These are phyloP conservation scores for Butyriboletus appendiculatus DNA, from an alignment of 1,284 basidiomycete species.

Conservation along the genomic window DNA sequence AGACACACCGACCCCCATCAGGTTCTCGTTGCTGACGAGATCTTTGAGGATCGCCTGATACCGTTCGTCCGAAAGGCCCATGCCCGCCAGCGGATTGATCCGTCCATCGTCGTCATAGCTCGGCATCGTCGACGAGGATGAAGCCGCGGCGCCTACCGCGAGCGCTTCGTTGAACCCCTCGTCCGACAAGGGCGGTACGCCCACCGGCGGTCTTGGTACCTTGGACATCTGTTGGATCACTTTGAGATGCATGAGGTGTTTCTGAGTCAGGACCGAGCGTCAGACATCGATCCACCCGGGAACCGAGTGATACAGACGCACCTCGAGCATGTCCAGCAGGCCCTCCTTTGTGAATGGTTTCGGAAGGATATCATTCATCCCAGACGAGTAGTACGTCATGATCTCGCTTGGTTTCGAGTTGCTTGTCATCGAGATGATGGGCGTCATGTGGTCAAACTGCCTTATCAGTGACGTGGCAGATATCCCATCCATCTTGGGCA, in stretches of 20 bases:
- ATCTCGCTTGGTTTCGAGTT: constrained; percentile 92
- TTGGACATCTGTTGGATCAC: constrained; percentile 82
- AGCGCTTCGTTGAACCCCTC: constrained; percentile 58
- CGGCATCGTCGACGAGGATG: constrained; percentile 20
- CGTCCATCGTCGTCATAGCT: constrained; percentile 49
- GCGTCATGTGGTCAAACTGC: constrained; percentile 92
- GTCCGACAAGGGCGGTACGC: constrained; percentile 71
- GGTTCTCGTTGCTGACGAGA: constrained; percentile 59
- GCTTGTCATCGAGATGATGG: constrained; percentile 96
- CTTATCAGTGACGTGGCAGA: constrained; percentile 91
- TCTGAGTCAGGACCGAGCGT: constrained; percentile 45
- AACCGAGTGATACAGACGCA: constrained; percentile 34
- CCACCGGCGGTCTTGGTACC: constrained; percentile 65
- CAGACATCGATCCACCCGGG: neutral
- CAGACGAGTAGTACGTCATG: constrained; percentile 85
- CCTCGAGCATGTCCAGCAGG: constrained; percentile 89
- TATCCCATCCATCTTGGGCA: constrained; percentile 91
- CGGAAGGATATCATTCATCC: constrained; percentile 97
- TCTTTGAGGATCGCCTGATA: constrained; percentile 69
- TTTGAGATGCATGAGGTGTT: constrained; percentile 93
- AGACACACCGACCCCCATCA: constrained; percentile 41
- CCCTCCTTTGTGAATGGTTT: constrained; percentile 97
- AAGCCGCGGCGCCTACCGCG: constrained; percentile 30
- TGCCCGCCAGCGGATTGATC: constrained; percentile 71
- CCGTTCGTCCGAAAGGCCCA: constrained; percentile 77